A percentile compares a stretch with the other conserved stretches of the same genome.
Conservation (phyloP, 2,329 filamentous ascomycete species). For the Seiridium unicorne region DNA sequence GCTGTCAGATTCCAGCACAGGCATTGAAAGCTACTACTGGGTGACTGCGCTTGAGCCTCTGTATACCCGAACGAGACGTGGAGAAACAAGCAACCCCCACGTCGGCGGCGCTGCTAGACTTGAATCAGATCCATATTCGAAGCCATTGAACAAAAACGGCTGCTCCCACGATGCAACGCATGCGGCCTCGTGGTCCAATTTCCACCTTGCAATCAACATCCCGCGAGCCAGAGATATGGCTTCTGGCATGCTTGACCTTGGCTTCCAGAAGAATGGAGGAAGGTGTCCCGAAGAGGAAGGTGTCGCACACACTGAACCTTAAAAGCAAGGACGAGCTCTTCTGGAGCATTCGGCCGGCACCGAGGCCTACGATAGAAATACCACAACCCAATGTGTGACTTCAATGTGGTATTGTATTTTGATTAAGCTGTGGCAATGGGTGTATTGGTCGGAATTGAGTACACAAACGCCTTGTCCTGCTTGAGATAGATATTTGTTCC, state of each 20-base stretch:
- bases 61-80: no score
- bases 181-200: no score
- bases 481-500: not conserved
- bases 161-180: no score
- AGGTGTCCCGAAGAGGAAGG: not conserved
- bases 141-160: no score
- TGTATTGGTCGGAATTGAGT: not conserved
- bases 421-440: not conserved
- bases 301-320: not conserved
- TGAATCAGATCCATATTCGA: no score
- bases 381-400: not conserved
- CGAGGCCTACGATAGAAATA: not conserved
- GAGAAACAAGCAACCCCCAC: no score
- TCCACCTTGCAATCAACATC: no score
- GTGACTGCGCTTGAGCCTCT: no score
- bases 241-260: not conserved
- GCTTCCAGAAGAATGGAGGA: conserved; percentile 1
- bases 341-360: not conserved
- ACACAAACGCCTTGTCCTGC: no score
- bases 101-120: no score
- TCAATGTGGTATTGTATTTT: not conserved
- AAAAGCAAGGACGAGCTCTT: not conserved
- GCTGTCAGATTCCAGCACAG: no score
- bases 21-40: no score
- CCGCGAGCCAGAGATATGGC: not conserved